phyloP scores from a whole-genome alignment of 2,329 filamentous ascomycete genomes.

The Fusarium luffae region DNA sequence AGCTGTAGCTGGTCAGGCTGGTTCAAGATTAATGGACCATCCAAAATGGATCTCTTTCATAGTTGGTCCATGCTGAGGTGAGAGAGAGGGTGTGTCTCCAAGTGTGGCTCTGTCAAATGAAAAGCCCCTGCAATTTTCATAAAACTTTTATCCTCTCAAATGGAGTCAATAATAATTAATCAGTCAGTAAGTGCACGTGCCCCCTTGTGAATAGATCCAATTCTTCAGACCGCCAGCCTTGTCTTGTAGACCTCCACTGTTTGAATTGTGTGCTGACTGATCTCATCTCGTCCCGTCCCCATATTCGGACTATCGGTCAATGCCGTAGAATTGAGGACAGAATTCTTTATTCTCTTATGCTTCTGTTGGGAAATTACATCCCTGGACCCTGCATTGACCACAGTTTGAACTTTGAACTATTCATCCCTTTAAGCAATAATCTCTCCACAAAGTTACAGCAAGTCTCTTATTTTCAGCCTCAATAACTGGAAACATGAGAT shows the following conservation, averaged over 20 bases:
- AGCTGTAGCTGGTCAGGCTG: neutral
- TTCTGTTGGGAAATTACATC: conserved; percentile 47
- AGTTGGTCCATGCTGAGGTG: conserved; percentile 12
- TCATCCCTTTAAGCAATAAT: conserved; percentile 24
- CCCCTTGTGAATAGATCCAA: conserved; percentile 22
- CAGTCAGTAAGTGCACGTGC: conserved; percentile 26
- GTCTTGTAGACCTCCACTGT: neutral
- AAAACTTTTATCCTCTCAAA: conserved; percentile 15
- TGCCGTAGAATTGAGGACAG: neutral
- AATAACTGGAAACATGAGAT: conserved; percentile 16
- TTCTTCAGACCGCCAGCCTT: conserved; percentile 6
- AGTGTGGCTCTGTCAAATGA: conserved; percentile 2
- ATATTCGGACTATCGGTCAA: neutral
- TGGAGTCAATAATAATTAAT: neutral
- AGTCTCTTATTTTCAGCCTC: conserved; percentile 29
- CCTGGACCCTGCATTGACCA: conserved; percentile 39
- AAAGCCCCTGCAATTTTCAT: conserved; percentile 21
- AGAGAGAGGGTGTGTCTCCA: conserved; percentile 12
- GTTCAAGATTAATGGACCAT: neutral
- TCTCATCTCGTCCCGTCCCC: neutral
- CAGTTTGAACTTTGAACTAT: conserved; percentile 31
- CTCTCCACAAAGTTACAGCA: conserved; percentile 20
- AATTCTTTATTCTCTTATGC: conserved; percentile 38
- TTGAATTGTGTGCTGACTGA: neutral
- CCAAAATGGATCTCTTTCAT: neutral